These are phyloP conservation scores for Cryptosporidium bovis DNA, from an alignment of 169 alveolate species.

Conservation along the genomic window DNA sequence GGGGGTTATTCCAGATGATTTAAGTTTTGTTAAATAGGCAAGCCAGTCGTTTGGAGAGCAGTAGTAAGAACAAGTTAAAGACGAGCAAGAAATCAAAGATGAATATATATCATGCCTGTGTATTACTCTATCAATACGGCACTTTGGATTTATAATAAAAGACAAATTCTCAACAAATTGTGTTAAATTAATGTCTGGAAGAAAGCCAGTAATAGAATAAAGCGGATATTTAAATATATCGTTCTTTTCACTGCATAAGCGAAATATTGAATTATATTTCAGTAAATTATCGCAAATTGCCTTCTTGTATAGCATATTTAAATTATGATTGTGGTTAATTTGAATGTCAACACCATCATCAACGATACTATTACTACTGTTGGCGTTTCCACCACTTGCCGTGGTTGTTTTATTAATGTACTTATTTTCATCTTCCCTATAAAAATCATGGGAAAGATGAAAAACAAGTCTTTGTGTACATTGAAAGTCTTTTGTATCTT, in stretches of 20 bases:
- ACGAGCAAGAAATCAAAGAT: neutral
- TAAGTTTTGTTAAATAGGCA: neutral
- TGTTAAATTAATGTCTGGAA: constrained; percentile 44
- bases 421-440: neutral
- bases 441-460: constrained; percentile 30
- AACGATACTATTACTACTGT: neutral
- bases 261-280: constrained; percentile 24
- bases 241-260: constrained; percentile 41
- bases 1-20: constrained; percentile 37
- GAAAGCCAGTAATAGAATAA: constrained; percentile 59
- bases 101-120: neutral
- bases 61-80: too few relatives aligned
- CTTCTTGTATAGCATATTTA: neutral
- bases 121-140: constrained; percentile 13
- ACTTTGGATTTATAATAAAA: constrained; percentile 32
- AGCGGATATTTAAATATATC: constrained; percentile 30
- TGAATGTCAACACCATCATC: neutral
- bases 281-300: neutral
- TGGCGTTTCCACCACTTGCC: neutral
- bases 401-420: neutral
- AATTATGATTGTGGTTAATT: neutral
- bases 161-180: constrained; percentile 44
- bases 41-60: constrained; percentile 26
- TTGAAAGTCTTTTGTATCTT: neutral
- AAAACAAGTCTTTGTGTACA: constrained; percentile 41